These are phyloP conservation scores for Fusarium austroafricanum DNA, from an alignment of 2,329 filamentous ascomycete species.

Conservation along the genomic window DNA sequence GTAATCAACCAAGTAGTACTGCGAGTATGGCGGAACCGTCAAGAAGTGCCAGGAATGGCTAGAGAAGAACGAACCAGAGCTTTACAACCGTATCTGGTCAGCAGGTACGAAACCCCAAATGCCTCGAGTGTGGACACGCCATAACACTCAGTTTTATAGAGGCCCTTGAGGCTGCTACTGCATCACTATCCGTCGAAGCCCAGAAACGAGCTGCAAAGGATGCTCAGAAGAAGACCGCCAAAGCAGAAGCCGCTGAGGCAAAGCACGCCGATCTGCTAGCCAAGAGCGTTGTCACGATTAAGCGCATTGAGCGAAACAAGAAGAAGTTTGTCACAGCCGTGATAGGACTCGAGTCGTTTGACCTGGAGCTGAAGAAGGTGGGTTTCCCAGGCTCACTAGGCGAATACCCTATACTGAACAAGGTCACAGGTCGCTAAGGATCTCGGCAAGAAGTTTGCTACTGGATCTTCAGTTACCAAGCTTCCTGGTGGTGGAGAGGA, in stretches of 20 bases:
- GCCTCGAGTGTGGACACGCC: constrained; percentile 5
- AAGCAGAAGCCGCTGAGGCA: constrained; percentile 87
- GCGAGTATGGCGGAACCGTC: constrained; percentile 95
- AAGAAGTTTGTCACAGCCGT: constrained; percentile 96
- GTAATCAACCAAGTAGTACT: constrained; percentile 75
- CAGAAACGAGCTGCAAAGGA: constrained; percentile 97
- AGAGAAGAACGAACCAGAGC: constrained; percentile 74
- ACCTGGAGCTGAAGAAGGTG: constrained; percentile 90
- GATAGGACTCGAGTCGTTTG: constrained; percentile 89
- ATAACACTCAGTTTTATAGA: constrained; percentile 59
- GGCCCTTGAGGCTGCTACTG: constrained; percentile 84
- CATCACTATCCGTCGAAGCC: constrained; percentile 87
- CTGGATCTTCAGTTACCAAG: constrained; percentile 92
- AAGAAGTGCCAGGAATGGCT: constrained; percentile 99
- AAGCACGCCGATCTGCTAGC: constrained; percentile 86
- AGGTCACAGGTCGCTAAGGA: constrained; percentile 79
- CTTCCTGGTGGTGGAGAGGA: constrained; percentile 87
- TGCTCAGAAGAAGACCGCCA: constrained; percentile 95
- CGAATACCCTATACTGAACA: constrained; percentile 25
- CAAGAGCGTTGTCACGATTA: constrained; percentile 86
- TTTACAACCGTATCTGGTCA: constrained; percentile 88
- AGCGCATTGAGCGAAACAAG: constrained; percentile 98
- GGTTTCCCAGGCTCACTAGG: background rate
- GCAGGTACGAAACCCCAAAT: constrained; percentile 67
- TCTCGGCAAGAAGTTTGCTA: constrained; percentile 98